Percentiles rank a stretch among this genome's conserved stretches.
phyloP scores from a whole-genome alignment of 139 green algal species.

The Chlorella sp. region DNA sequence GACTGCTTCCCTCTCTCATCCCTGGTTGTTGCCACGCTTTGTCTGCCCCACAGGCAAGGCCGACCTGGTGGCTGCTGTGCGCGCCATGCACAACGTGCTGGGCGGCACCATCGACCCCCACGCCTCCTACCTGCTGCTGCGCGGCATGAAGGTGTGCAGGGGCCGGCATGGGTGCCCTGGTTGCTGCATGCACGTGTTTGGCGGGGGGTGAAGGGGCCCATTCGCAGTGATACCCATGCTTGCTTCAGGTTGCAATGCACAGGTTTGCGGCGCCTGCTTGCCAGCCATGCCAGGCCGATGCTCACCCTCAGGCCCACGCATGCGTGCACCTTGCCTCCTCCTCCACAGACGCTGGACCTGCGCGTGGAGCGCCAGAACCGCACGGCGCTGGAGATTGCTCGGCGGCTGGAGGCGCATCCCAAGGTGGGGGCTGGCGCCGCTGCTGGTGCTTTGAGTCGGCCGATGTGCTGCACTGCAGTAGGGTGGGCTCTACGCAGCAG shows the following conservation, averaged over 20 bases:
- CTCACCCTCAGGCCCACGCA: too few species aligned
- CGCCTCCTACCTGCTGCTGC: constrained; percentile 94
- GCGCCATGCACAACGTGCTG: constrained; percentile 97
- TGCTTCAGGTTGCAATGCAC: too few species aligned
- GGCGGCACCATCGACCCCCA: constrained; percentile 97
- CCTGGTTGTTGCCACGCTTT: not conserved
- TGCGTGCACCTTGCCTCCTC: too few species aligned
- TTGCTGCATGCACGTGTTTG: too few species aligned
- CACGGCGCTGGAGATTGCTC: constrained; percentile 72
- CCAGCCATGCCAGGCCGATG: too few species aligned
- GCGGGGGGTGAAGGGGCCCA: too few species aligned
- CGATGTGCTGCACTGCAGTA: too few species aligned
- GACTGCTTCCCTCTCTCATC: not conserved
- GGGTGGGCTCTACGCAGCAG: too few species aligned
- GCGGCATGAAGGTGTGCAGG: constrained; percentile 87
- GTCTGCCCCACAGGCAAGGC: constrained; percentile 38
- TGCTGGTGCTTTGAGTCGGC: too few species aligned
- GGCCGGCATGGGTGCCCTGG: too few species aligned
- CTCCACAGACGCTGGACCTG: constrained; percentile 82
- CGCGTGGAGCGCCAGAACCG: constrained; percentile 88
- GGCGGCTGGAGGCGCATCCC: constrained; percentile 86
- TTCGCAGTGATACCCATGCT: too few species aligned
- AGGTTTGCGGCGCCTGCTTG: too few species aligned
- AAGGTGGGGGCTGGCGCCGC: constrained; percentile 44
- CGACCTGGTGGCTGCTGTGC: constrained; percentile 84